Percentiles rank a stretch among this genome's conserved stretches.
These are phyloP conservation scores for Trichoderma gracile DNA, from an alignment of 2,329 filamentous ascomycete species.

Conservation along the genomic window DNA sequence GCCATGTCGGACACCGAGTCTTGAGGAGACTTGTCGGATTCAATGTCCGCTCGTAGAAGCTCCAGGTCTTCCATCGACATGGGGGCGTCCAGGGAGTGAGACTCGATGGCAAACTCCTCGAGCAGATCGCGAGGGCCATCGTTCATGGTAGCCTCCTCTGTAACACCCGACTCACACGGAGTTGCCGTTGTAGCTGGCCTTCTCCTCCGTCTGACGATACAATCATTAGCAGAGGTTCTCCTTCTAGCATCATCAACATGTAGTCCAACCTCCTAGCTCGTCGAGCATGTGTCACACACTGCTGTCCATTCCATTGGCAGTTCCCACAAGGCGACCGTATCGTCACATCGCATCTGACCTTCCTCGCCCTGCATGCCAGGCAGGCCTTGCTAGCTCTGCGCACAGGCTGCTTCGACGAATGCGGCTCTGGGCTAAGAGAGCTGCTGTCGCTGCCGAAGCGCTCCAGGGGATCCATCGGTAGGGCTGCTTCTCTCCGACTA, in stretches of 20 bases:
- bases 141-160: neutral
- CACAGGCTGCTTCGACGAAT: constrained; percentile 15
- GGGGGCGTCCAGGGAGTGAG: neutral
- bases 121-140: neutral
- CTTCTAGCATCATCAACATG: too few species aligned
- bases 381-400: constrained; percentile 22
- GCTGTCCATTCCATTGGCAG: constrained; percentile 20
- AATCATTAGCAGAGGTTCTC: neutral
- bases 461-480: constrained; percentile 18
- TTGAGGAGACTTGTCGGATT: neutral
- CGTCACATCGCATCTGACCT: constrained; percentile 20
- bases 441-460: constrained; percentile 10
- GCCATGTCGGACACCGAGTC: neutral
- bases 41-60: constrained; percentile 10
- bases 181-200: neutral
- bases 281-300: constrained; percentile 22
- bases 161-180: neutral
- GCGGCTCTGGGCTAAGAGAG: constrained; percentile 17
- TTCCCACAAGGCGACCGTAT: constrained; percentile 19
- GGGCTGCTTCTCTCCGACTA: constrained; percentile 4
- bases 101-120: constrained; percentile 6
- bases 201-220: neutral
- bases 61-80: constrained; percentile 13
- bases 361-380: constrained; percentile 16
- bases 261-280: constrained; percentile 11